Base-by-base conservation (phyloP, 305 asterid species). In the Plantago lanceolata region DNA sequence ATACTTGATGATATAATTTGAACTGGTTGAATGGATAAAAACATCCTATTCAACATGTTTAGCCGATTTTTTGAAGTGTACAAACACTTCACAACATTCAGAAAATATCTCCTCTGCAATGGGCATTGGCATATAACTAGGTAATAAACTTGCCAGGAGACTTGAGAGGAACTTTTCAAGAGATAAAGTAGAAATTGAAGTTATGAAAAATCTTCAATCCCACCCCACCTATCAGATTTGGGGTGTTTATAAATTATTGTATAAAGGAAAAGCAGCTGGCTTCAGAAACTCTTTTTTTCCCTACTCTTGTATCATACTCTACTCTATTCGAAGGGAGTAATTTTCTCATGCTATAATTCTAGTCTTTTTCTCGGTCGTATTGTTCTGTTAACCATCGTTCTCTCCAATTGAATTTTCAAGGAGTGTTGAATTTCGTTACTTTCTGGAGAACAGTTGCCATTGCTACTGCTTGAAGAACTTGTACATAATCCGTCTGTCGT, bases 21-120 rank as follows among this genome's bases (percentile, higher is more conserved):
- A 65, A 71, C 58, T 79, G 62, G 75, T 68, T 55, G 63, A 69
- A 65, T 19, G 66, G 75, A 24, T 1, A 24, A 24, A 24, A 24
- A 24, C 54, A 60, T 53, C 52, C 54, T n/a, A 53, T 54, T 18
- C 11, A 8, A 35, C 52, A 12, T 40, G 19, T 65, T 54, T 43
- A 45, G 44, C 18, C 54, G 20, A 54, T 31, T 49, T n/a, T 60
- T 61, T 21, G 29, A 58, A 61, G 49, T 58, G 60, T 58, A 45
- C 44, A n/a, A 24, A 40, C 40, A 61, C 37, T 47, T 8, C 20
- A 67, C 44, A 57, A 64, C 50, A 58, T 58, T 57, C 71, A 48
- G 17, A 40, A 40, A 57, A 53, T 51, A 13, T 40, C 53, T 20
- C 9, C 19, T 66, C 57, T 57, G 43, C 17, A 26, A 12, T 45